phyloP scores from a whole-genome alignment of 371 early-diverging fungal genomes.

The Haplosporangium sp. region DNA sequence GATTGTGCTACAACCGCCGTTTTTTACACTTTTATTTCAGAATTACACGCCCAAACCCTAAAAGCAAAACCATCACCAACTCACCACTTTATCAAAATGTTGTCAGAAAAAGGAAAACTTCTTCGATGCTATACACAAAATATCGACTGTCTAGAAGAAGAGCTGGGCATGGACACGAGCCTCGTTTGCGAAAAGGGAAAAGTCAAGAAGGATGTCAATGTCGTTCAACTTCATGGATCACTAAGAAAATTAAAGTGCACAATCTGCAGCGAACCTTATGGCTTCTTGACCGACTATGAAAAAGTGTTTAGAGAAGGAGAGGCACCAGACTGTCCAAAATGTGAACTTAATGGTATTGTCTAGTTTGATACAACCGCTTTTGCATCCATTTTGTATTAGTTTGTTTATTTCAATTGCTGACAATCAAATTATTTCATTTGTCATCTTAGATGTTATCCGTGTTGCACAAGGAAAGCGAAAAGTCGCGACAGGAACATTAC shows the following conservation, averaged over 20 bases:
- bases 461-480: slow-evolving; percentile 79
- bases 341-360: slow-evolving; percentile 63
- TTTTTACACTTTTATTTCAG: slow-evolving; percentile 96
- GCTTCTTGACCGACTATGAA: slow-evolving; percentile 67
- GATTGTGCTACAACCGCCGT: slow-evolving; percentile 78
- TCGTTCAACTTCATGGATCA: slow-evolving; percentile 95
- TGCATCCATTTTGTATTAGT: background rate
- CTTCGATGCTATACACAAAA: slow-evolving; percentile 97
- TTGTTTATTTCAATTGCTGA: slow-evolving; percentile 1
- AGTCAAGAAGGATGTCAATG: slow-evolving; percentile 58
- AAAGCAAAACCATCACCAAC: slow-evolving; percentile 86
- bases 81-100: slow-evolving; percentile 86
- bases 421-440: background rate
- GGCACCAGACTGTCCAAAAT: slow-evolving; percentile 85
- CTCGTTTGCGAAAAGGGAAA: slow-evolving; percentile 51
- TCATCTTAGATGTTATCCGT: slow-evolving; percentile 59
- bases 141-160: slow-evolving; percentile 94
- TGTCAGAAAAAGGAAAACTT: slow-evolving; percentile 80
- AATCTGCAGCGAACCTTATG: slow-evolving; percentile 74
- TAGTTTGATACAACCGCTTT: background rate
- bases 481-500: slow-evolving; percentile 84
- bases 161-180: slow-evolving; percentile 62
- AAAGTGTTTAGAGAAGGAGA: slow-evolving; percentile 74
- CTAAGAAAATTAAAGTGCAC: slow-evolving; percentile 89
- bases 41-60: slow-evolving; percentile 82